These are phyloP conservation scores for Plasmodium falciparum DNA, from an alignment of 169 alveolate genomes.

Conservation along the genomic window DNA sequence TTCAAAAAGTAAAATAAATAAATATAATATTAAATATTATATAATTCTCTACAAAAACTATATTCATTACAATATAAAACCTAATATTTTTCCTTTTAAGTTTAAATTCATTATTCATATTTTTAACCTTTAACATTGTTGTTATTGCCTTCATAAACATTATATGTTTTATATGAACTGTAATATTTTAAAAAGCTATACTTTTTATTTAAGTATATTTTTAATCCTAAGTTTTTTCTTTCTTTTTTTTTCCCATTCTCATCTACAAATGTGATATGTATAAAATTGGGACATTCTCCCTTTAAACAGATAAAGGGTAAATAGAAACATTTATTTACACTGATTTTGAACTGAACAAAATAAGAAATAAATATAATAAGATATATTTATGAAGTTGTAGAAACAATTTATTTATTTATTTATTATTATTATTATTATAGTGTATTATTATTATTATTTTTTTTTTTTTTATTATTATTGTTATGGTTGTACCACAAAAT, in stretches of 20 bases:
- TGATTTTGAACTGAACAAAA: constrained; percentile 22
- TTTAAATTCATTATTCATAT: background rate
- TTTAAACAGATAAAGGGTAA: constrained; percentile 35
- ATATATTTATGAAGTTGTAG: background rate
- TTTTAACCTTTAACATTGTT: constrained; percentile 25
- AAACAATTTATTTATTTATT: background rate
- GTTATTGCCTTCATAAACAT: constrained; percentile 12
- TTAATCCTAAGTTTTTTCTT: constrained; percentile 20
- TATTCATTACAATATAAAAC: no score
- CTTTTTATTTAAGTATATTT: constrained; percentile 30
- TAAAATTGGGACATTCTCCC: constrained; percentile 59
- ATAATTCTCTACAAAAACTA: no score
- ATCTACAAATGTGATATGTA: constrained; percentile 11
- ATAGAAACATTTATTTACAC: constrained; percentile 37
- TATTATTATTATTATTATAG: background rate
- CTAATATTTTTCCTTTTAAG: no score
- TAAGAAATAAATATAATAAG: constrained; percentile 1
- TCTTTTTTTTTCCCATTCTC: constrained; percentile 12
- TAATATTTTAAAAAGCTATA: constrained; percentile 68
- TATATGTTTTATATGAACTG: constrained; percentile 42
- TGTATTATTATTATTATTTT: no score
- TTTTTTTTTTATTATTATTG: no score
- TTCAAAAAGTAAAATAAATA: background rate
- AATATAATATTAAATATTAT: background rate
- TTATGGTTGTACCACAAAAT: constrained; percentile 16